Evolutionary conservation across 2,329 filamentous ascomycete genomes (phyloP), one percentile per base, ranked within the genome.

Genomic region (Xylariales sp.): DNA sequence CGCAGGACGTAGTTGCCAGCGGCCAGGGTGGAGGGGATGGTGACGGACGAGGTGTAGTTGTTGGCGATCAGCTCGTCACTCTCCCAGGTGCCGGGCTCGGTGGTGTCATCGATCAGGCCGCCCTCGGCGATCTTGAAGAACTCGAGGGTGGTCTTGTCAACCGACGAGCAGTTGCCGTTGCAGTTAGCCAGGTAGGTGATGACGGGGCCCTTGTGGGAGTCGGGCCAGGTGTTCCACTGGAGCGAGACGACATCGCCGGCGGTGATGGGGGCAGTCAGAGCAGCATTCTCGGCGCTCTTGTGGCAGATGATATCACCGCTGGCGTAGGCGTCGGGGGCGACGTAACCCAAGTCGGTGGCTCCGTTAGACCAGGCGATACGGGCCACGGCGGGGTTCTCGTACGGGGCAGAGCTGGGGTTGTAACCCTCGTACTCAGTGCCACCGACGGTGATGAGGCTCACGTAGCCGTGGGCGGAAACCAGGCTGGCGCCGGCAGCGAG

Each of bases 161-260:
- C 56, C 15, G 41, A 43, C 23, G 48, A 36, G 43, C 55, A 61
- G 20, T 57, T 48, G 3, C 48, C 52, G 17, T 52, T 46, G 47
- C 57, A 62, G 33, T 48, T 50, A 24, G 59, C 60, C n/a, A 63
- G 49, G 42, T 61, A 61, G 44, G 58, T 55, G 21, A 62, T 48
- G 14, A 62, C 47, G 8, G 57, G 59, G 4, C 59, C 59, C 30
- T 54, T 41, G 63, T 86, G 71, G 38, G 68, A 72, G 8, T 72
- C 65, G n/a, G 81, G 81, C 82, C 82, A 86, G 13, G 65, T 63
- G 41, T 69, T 75, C 82, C 81, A 85, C 50, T 76, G 69, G 33
- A 85, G 60, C 41, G 73, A 63, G 47, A 85, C 56, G 7, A 65
- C 66, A 45, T 66, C 65, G 44, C 82, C 83, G 12, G 81, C 82